These are phyloP conservation scores for Didymella pomorum DNA, from an alignment of 2,329 filamentous ascomycete genomes.

Conservation along the genomic window DNA sequence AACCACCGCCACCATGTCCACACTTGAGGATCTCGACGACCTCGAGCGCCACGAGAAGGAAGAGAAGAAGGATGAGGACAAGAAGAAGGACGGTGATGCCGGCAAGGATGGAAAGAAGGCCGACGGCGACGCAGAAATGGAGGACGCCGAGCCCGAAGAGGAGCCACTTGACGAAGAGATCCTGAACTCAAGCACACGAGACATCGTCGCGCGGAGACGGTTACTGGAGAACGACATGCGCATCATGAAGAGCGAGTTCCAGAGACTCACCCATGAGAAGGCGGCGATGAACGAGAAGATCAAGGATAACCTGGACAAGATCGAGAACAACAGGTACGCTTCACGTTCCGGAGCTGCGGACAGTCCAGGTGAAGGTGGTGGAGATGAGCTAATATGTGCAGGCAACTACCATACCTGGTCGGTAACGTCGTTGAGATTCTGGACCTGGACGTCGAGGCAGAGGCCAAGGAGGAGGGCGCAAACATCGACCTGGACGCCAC, in stretches of 20 bases:
- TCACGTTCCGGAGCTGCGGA: neutral
- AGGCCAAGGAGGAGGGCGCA: conserved; percentile 95
- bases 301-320: conserved; percentile 98
- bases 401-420: conserved; percentile 96
- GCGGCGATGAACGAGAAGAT: conserved; percentile 97
- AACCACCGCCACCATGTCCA: conserved; percentile 71
- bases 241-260: conserved; percentile 98
- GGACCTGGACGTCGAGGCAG: conserved; percentile 93
- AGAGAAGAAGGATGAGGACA: conserved; percentile 66
- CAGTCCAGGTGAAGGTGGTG: conserved; percentile 2
- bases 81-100: conserved; percentile 60
- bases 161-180: conserved; percentile 94
- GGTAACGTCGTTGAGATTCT: conserved; percentile 98
- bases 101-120: conserved; percentile 65
- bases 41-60: conserved; percentile 82
- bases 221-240: conserved; percentile 96
- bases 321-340: conserved; percentile 92
- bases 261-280: conserved; percentile 94
- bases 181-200: conserved; percentile 88
- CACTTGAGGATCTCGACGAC: conserved; percentile 90
- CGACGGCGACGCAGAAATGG: conserved; percentile 87
- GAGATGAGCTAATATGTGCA: conserved; percentile 50
- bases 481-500: conserved; percentile 99
- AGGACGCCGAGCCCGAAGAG: conserved; percentile 73
- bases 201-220: conserved; percentile 89